Base-by-base conservation (phyloP, 345 rosid genomes). In the Zanthoxylum bungeanum region DNA sequence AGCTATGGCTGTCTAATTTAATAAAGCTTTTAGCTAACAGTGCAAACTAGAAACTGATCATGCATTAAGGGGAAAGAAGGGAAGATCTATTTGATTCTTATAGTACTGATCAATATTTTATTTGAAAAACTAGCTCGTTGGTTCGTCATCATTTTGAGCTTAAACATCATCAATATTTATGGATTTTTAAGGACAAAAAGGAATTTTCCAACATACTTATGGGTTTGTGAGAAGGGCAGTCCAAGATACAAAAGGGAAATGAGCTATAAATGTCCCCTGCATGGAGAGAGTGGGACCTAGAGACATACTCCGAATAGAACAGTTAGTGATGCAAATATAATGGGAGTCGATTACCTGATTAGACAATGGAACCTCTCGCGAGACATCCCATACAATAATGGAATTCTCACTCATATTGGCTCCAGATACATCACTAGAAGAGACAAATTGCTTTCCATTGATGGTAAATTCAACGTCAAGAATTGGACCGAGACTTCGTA, bases 361-460 rank as follows among this genome's bases (percentile, higher is more conserved):
- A 57, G 99, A 95, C 50, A 91, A 81, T 14, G 94, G 93, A 79
- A 92, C 76, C 77, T 88, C 85, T 58, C 96, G 81, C 0, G 81
- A 69, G 37, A 92, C 64, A 66, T 95, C 97, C 97, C 98, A 95
- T 55, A 87, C 89, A 17, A 87, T 77, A 73, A 95, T 75, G 28
- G 96, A 86, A 60, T 92, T 95, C 79, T 92, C 98, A 39, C 91
- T 92, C 64, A 80, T 78, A 75, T 91, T 92, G 71, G 85, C 73
- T 40, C 88, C 79, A 5, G 91, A 85, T 30, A 92, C 93, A 80
- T 92, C 93, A 66, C n/a, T n/a, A n/a, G n/a, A n/a, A n/a, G n/a
- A n/a, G n/a, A n/a, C n/a, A n/a, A n/a, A n/a, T 57, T 82, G 87
- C 66, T 80, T 89, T 56, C 98, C 92, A 70, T 85, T 78, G 17